These are phyloP conservation scores for Venturia effusa DNA, from an alignment of 2,329 filamentous ascomycete species.

Conservation along the genomic window DNA sequence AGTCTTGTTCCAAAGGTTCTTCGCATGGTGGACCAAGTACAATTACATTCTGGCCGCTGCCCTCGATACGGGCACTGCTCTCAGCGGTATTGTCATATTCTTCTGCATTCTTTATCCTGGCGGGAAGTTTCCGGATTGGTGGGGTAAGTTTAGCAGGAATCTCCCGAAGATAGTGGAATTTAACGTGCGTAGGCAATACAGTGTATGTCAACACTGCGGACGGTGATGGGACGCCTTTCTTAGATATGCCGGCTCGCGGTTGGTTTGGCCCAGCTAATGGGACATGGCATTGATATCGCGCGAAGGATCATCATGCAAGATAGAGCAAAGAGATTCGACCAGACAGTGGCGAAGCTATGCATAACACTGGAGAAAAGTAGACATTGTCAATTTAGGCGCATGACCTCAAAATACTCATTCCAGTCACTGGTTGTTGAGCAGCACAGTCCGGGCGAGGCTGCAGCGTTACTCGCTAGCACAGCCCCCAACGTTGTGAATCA, in stretches of 20 bases:
- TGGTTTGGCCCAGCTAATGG: slow-evolving; percentile 2
- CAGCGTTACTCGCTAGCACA: not conserved
- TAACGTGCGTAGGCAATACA: not conserved
- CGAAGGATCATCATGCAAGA: not conserved
- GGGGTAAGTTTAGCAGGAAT: slow-evolving; percentile 7
- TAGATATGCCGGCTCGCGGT: not conserved
- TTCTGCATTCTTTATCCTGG: slow-evolving; percentile 17
- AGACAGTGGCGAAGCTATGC: no score
- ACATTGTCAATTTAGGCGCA: no score
- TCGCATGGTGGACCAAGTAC: slow-evolving; percentile 19
- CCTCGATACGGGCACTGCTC: slow-evolving; percentile 18
- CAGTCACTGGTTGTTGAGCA: not conserved
- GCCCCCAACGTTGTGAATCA: not conserved
- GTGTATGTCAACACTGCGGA: not conserved
- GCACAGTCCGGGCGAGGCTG: not conserved
- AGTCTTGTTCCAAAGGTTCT: slow-evolving; percentile 15
- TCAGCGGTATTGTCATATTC: slow-evolving; percentile 19
- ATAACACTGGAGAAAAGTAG: not conserved
- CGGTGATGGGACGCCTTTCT: not conserved
- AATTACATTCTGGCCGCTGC: slow-evolving; percentile 15
- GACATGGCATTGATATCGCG: slow-evolving; percentile 1
- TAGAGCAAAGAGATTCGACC: not conserved
- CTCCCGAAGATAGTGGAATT: not conserved
- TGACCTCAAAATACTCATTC: not conserved
- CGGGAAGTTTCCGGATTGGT: slow-evolving; percentile 15